Evolutionary conservation across 2,329 filamentous ascomycete genomes (phyloP).

Genomic region (Cordyceps cicadae): DNA sequence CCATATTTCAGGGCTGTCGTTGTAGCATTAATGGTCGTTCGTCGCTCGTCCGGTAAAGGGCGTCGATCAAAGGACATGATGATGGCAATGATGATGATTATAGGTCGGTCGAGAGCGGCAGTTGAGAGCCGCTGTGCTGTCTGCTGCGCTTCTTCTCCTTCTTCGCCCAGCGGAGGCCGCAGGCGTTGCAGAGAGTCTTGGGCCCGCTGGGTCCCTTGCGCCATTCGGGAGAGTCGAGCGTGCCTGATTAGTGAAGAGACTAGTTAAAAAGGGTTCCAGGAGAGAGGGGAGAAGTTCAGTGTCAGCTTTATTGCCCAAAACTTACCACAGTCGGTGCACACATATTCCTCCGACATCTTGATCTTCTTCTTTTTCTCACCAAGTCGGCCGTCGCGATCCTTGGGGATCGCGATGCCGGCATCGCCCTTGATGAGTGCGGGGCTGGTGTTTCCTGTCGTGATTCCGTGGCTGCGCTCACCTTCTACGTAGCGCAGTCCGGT

Average conservation of each 20-base stretch:
- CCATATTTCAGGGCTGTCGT: not conserved
- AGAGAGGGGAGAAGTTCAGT: not conserved
- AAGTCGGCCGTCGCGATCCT: slow-evolving; percentile 64
- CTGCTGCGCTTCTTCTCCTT: slow-evolving; percentile 65
- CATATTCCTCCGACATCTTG: slow-evolving; percentile 79
- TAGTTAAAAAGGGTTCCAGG: not conserved
- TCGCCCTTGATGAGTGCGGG: slow-evolving; percentile 78
- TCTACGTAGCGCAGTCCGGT: slow-evolving; percentile 83
- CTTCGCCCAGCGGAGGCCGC: slow-evolving; percentile 68
- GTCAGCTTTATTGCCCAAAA: slow-evolving; percentile 12
- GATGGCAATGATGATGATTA: too few species aligned
- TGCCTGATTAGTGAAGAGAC: slow-evolving; percentile 38
- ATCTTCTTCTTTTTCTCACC: slow-evolving; percentile 80
- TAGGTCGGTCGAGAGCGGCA: slow-evolving; percentile 18
- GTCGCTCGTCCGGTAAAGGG: not conserved
- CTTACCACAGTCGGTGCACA: slow-evolving; percentile 85
- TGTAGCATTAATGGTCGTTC: not conserved
- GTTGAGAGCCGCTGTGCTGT: slow-evolving; percentile 14
- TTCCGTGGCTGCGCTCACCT: slow-evolving; percentile 78
- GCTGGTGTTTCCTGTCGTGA: slow-evolving; percentile 77
- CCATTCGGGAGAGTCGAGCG: slow-evolving; percentile 91
- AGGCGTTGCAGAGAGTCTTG: slow-evolving; percentile 93
- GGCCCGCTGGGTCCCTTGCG: slow-evolving; percentile 86
- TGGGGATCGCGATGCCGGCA: slow-evolving; percentile 73
- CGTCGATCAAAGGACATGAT: not conserved